A percentile compares a stretch with the other conserved stretches of the same genome.
Evolutionary conservation across 2,329 filamentous ascomycete species (phyloP).

Genomic region (Aspergillus brasiliensis): DNA sequence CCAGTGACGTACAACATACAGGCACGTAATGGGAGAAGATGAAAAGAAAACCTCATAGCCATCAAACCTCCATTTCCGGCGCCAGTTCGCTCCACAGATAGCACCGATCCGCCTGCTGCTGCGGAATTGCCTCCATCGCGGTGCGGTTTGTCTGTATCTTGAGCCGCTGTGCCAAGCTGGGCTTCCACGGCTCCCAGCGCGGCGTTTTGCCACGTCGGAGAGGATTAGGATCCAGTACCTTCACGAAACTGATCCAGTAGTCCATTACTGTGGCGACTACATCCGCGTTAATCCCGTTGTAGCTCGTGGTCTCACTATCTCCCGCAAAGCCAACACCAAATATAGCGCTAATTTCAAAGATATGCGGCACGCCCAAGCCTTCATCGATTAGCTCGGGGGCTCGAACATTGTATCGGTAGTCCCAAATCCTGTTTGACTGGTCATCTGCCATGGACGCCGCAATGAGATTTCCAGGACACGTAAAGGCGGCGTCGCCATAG

Average conservation of each 20-base stretch:
- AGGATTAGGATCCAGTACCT: slow-evolving; percentile 39
- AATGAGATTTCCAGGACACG: slow-evolving; percentile 46
- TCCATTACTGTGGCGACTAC: slow-evolving; percentile 40
- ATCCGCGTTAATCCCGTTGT: slow-evolving; percentile 37
- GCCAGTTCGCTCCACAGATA: not conserved
- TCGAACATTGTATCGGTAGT: slow-evolving; percentile 52
- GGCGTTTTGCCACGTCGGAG: not conserved
- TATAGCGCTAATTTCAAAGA: slow-evolving; percentile 28
- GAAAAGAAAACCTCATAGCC: too few species aligned
- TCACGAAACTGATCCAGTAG: slow-evolving; percentile 52
- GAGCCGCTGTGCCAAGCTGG: not conserved
- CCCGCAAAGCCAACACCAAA: slow-evolving; percentile 20
- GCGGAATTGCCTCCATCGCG: not conserved
- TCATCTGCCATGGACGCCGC: slow-evolving; percentile 31
- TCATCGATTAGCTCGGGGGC: slow-evolving; percentile 37
- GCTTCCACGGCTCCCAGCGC: not conserved
- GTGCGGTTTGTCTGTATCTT: not conserved
- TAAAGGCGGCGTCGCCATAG: slow-evolving; percentile 53
- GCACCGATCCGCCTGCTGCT: not conserved
- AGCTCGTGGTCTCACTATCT: slow-evolving; percentile 16
- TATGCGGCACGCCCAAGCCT: slow-evolving; percentile 41
- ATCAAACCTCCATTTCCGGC: not conserved
- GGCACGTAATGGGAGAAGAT: too few species aligned
- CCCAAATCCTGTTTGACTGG: slow-evolving; percentile 43
- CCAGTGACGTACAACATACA: too few species aligned